Conservation (phyloP, 106 monocot species). For the Alisma plantagoaquatica region DNA sequence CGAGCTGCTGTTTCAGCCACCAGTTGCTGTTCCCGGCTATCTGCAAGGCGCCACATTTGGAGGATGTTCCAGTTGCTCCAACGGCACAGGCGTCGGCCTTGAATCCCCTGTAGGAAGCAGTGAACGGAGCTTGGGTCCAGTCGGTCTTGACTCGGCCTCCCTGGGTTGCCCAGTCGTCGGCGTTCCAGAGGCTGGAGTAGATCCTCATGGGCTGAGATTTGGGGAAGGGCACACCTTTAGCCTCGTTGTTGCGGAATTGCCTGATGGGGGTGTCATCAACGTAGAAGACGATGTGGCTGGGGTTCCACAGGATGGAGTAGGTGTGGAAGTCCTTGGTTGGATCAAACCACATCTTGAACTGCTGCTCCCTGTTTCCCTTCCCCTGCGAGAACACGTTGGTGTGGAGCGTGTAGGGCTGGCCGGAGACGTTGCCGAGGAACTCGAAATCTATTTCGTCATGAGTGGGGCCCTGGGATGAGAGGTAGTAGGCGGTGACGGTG, state of each 20-base stretch:
- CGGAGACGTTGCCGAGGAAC: background rate
- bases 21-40: background rate
- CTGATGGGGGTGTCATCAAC: conserved; percentile 12
- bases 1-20: conserved; percentile 10
- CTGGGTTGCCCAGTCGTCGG: conserved; percentile 16
- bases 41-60: too few relatives aligned
- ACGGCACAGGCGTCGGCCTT: conserved; percentile 11
- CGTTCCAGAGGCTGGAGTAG: conserved; percentile 22
- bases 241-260: conserved; percentile 14
- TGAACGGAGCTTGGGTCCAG: conserved; percentile 15
- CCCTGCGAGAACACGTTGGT: conserved; percentile 15
- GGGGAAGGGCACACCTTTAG: conserved; percentile 11
- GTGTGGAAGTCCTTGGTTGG: conserved; percentile 13
- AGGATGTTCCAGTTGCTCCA: too few relatives aligned
- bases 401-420: conserved; percentile 8
- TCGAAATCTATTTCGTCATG: background rate
- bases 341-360: conserved; percentile 17
- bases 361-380: conserved; percentile 17
- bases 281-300: conserved; percentile 9
- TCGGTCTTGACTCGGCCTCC: conserved; percentile 18
- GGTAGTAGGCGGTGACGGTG: conserved; percentile 16
- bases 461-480: background rate
- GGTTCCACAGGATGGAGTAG: conserved; percentile 19
- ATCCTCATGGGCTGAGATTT: conserved; percentile 17
- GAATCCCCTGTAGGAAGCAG: conserved; percentile 15